Evolutionary conservation across 345 rosid genomes (phyloP).

Genomic region (Camelina neglecta): DNA sequence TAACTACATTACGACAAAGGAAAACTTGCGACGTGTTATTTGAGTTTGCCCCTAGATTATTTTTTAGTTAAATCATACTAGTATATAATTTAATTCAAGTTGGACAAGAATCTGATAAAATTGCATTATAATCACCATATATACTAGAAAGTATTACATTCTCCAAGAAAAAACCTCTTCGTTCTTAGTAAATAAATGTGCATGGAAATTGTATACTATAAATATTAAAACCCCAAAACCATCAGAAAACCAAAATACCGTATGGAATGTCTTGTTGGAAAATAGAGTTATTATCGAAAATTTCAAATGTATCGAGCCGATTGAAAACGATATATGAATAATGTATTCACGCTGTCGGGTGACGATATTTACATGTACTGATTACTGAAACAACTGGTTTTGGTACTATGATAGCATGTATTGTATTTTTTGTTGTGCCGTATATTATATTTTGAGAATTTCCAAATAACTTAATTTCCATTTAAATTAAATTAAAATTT

Average conservation of each 20-base stretch:
- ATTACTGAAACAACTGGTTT: background rate
- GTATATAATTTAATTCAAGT: constrained; percentile 9
- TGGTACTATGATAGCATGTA: background rate
- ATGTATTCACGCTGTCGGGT: constrained; percentile 19
- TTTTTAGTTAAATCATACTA: background rate
- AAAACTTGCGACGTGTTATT: constrained; percentile 30
- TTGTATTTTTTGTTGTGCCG: background rate
- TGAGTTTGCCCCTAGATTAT: constrained; percentile 25
- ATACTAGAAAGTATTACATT: constrained; percentile 8
- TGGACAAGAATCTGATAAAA: constrained; percentile 22
- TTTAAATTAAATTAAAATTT: background rate
- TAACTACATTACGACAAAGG: constrained; percentile 43
- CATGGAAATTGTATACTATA: constrained; percentile 18
- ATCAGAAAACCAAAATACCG: constrained; percentile 38
- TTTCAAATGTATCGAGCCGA: constrained; percentile 22
- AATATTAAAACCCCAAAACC: constrained; percentile 16
- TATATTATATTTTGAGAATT: background rate
- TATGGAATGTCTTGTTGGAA: constrained; percentile 48
- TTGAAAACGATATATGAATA: constrained; percentile 12
- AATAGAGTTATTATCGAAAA: constrained; percentile 34
- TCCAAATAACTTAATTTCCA: background rate
- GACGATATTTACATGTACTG: background rate
- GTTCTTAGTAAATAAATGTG: constrained; percentile 21
- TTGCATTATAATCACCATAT: background rate
- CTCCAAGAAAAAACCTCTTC: constrained; percentile 36